These are phyloP conservation scores for Lentinula detonsa DNA, from an alignment of 768 basidiomycete genomes.

Conservation along the genomic window DNA sequence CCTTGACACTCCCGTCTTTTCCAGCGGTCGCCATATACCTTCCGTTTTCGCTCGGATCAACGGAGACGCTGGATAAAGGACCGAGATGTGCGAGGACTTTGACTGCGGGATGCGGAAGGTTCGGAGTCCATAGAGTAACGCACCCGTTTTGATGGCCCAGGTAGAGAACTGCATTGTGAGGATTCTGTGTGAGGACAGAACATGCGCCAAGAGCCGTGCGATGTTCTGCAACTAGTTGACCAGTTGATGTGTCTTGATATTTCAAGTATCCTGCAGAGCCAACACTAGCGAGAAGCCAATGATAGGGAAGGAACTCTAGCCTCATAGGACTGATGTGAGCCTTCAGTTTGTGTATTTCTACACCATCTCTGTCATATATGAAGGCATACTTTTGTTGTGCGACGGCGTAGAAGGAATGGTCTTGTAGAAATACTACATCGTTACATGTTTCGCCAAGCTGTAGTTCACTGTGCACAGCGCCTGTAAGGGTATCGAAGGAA, in stretches of 20 bases:
- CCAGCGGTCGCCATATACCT: conserved; percentile 90
- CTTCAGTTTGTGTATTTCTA: conserved; percentile 84
- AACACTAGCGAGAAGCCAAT: conserved; percentile 85
- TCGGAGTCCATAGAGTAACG: conserved; percentile 97
- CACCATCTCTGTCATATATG: conserved; percentile 91
- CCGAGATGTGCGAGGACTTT: conserved; percentile 89
- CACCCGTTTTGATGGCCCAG: conserved; percentile 94
- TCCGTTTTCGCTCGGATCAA: conserved; percentile 83
- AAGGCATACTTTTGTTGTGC: conserved; percentile 96
- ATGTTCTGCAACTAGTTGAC: conserved; percentile 78
- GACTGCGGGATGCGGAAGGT: conserved; percentile 86
- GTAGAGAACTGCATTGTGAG: conserved; percentile 90
- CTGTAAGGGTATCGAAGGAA: conserved; percentile 91
- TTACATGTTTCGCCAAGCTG: conserved; percentile 87
- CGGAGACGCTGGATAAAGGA: conserved; percentile 71
- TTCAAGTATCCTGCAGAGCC: conserved; percentile 89
- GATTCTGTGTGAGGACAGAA: conserved; percentile 82
- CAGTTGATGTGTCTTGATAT: conserved; percentile 97
- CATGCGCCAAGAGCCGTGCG: conserved; percentile 88
- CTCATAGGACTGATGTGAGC: conserved; percentile 84
- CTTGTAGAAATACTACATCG: conserved; percentile 90
- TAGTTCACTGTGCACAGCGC: conserved; percentile 79
- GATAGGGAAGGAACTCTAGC: conserved; percentile 91
- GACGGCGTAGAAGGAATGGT: conserved; percentile 89
- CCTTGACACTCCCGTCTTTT: conserved; percentile 81